Percentiles rank a stretch among this genome's conserved stretches.
Conservation (phyloP, 306 rosid species). For the Sesbania bispinosa region DNA sequence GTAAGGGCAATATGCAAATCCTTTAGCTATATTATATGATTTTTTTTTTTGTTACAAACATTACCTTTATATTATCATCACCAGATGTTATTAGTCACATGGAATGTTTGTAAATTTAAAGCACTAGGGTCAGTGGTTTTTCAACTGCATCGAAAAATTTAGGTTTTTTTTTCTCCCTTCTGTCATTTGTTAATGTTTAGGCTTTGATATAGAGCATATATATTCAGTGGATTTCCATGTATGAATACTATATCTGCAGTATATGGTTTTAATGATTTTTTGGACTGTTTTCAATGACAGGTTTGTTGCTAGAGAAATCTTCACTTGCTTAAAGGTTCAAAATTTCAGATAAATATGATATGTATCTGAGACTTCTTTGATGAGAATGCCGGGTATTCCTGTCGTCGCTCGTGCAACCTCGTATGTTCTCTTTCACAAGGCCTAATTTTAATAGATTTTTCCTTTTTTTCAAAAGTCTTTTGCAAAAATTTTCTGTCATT, state of each 20-base stretch:
- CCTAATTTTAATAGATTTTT: background rate
- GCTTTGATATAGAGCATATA: background rate
- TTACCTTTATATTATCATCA: background rate
- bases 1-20: too few species aligned
- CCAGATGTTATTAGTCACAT: background rate
- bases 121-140: too few species aligned
- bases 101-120: too few species aligned
- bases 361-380: constrained; percentile 14
- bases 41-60: too few species aligned
- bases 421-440: constrained; percentile 31
- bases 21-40: too few species aligned
- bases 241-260: background rate
- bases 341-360: constrained; percentile 8
- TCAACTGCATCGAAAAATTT: too few species aligned
- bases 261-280: constrained; percentile 6
- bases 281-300: constrained; percentile 17
- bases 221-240: background rate
- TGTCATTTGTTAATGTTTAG: background rate
- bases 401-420: constrained; percentile 39
- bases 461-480: background rate
- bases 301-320: constrained; percentile 10
- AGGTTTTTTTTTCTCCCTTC: background rate
- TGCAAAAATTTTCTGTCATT: background rate
- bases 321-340: background rate
- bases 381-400: constrained; percentile 58